Evolutionary conservation across 1,139 yeast genomes (phyloP), one percentile per base, ranked within the genome.

Genomic region (Pneumocystis canis): DNA sequence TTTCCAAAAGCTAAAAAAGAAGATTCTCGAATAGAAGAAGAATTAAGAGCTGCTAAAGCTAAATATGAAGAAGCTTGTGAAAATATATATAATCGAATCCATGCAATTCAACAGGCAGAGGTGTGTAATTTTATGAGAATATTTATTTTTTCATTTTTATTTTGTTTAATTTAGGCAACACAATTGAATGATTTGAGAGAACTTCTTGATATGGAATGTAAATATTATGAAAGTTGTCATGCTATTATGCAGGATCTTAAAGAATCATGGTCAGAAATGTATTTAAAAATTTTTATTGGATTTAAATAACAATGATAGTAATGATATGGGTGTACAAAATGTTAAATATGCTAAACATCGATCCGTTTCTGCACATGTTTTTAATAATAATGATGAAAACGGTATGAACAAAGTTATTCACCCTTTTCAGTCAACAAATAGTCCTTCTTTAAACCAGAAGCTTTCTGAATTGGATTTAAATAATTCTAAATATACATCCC

Each of bases 41-140:
- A 69, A 61, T 66, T 68, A 11, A 69, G 70, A 39, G 66, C 66
- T 7, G 70, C 69, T 53, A 59, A 68, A 32, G 65, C 66, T 56
- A 68, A 69, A 54, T 69, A 67, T 58, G 69, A 68, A 58, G 70
- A 69, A 61, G 65, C 67, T n/a, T 65, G 66, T 20, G 70, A 69
- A 25, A 69, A 67, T 58, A 70, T 69, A 33, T 64, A 64, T 30
- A 64, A 63, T 54, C 63, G 68, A 25, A 69, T 69, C 69, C 61
- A 66, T 40, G 62, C 65, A 18, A 67, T 69, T 53, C 67, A 68
- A 59, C 69, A 68, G 11, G 69, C 67, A 28, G 70, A 69, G 61
- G 68, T 62, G 56, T 47, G 58, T 3, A 3, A 11, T 3, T 3
- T 47, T 6, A 25, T 20, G 25, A 40, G 3, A 9, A 18, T 16